Conservation (phyloP, 169 alveolate genomes). For the Eimeria necatrix region DNA sequence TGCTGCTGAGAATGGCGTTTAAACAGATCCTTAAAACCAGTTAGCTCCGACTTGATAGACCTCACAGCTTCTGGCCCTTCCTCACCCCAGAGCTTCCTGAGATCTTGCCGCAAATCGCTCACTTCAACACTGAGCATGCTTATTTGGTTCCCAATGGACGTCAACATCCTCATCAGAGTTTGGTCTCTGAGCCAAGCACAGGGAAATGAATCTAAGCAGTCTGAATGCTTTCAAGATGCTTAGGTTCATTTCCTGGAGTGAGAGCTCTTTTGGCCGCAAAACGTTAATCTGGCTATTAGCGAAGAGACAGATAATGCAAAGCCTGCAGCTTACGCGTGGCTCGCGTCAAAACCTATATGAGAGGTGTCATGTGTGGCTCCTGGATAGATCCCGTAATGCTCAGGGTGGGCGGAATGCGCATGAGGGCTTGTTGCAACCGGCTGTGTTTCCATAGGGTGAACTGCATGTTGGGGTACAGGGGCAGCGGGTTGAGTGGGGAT, state of each 20-base stretch:
- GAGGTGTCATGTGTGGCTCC: constrained; percentile 7
- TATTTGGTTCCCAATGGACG: constrained; percentile 80
- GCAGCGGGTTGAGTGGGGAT: constrained; percentile 31
- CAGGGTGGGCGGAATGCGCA: constrained; percentile 54
- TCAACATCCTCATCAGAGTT: constrained; percentile 82
- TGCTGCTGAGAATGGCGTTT: constrained; percentile 83
- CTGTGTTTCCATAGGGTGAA: not conserved
- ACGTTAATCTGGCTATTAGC: not conserved
- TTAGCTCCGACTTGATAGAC: constrained; percentile 64
- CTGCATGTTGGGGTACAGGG: constrained; percentile 41
- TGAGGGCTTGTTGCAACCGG: constrained; percentile 38
- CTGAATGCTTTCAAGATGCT: not conserved
- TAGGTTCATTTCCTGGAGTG: not conserved
- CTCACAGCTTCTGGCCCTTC: constrained; percentile 71
- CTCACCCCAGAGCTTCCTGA: constrained; percentile 65
- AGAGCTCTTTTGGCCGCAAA: not conserved
- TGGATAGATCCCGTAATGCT: constrained; percentile 19
- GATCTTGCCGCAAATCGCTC: constrained; percentile 81
- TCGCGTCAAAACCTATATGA: not conserved
- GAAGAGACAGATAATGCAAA: not conserved
- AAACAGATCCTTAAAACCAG: constrained; percentile 69
- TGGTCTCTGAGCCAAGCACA: constrained; percentile 81
- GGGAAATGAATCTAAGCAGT: no score
- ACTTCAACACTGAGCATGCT: constrained; percentile 81
- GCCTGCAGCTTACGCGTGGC: not conserved